Percentiles rank a stretch among this genome's conserved stretches.
phyloP scores from a whole-genome alignment of 352 stramenopile species.

The Globisporangium cederbergense region DNA sequence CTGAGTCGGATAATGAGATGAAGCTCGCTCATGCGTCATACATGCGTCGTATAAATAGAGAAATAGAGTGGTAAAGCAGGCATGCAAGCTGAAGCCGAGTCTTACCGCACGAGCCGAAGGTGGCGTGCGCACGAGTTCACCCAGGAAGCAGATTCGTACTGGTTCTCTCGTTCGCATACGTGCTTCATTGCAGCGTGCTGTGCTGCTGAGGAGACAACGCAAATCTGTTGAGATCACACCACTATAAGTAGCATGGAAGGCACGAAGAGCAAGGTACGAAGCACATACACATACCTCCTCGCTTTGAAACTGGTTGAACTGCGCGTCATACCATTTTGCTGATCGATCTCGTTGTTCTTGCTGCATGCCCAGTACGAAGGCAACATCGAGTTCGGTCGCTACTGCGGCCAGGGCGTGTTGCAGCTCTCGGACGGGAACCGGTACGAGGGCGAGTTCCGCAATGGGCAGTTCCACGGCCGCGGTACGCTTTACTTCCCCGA shows the following conservation, averaged over 20 bases:
- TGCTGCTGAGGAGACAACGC: not conserved
- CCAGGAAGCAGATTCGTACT: no score
- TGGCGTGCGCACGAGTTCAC: no score
- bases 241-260: slow-evolving; percentile 8
- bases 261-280: slow-evolving; percentile 16
- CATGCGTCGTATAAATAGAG: slow-evolving; percentile 17
- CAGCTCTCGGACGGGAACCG: slow-evolving; percentile 56
- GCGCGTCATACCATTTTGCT: not conserved
- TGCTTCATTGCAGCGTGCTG: no score
- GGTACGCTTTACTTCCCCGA: slow-evolving; percentile 70
- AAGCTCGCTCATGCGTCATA: no score
- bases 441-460: slow-evolving; percentile 81
- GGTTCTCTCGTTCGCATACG: no score
- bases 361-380: slow-evolving; percentile 45
- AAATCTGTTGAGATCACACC: not conserved
- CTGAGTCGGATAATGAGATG: not conserved
- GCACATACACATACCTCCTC: no score
- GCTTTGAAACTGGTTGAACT: no score
- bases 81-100: not conserved
- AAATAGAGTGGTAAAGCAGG: slow-evolving; percentile 2
- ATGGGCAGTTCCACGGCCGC: slow-evolving; percentile 75
- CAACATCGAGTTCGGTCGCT: slow-evolving; percentile 52
- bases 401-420: slow-evolving; percentile 50
- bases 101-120: not conserved
- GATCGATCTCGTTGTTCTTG: not conserved